phyloP scores from a whole-genome alignment of 768 basidiomycete genomes.

The Artomyces pyxidatus region DNA sequence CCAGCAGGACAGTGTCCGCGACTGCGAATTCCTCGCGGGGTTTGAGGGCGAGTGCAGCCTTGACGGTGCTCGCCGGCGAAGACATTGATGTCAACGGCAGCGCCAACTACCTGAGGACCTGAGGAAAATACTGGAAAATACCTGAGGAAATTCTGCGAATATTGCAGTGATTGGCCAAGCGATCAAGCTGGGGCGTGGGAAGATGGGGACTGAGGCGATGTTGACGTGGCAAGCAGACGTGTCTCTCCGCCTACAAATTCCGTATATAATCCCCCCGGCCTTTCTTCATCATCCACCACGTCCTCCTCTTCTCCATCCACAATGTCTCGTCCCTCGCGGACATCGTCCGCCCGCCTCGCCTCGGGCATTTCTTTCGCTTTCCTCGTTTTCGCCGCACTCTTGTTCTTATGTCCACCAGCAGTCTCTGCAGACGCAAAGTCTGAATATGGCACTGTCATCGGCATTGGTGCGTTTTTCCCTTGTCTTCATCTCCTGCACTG shows the following conservation, averaged over 20 bases:
- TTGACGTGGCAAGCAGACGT: not conserved
- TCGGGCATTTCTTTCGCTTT: conserved; percentile 19
- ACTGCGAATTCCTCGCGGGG: not conserved
- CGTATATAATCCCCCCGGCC: not conserved
- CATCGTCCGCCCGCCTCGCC: conserved; percentile 13
- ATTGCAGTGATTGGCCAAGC: too few relatives aligned
- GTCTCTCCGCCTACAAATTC: not conserved
- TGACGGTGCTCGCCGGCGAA: not conserved
- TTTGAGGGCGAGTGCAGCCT: not conserved
- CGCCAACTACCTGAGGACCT: too few relatives aligned
- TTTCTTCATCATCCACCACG: not conserved
- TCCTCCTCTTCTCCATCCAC: not conserved
- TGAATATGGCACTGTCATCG: conserved; percentile 90
- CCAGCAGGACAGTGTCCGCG: not conserved
- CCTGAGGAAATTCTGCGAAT: too few relatives aligned
- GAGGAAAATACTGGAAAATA: too few relatives aligned
- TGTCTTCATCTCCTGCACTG: not conserved
- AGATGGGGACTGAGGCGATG: not conserved
- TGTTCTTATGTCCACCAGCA: conserved; percentile 60
- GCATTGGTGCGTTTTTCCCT: conserved; percentile 57
- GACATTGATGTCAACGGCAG: too few relatives aligned
- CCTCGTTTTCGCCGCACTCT: conserved; percentile 54
- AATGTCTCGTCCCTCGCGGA: conserved; percentile 19
- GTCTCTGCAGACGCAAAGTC: conserved; percentile 61
- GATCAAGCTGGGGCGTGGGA: not conserved